Conservation (phyloP, 2,329 filamentous ascomycete species). For the Venturia carpophila region DNA sequence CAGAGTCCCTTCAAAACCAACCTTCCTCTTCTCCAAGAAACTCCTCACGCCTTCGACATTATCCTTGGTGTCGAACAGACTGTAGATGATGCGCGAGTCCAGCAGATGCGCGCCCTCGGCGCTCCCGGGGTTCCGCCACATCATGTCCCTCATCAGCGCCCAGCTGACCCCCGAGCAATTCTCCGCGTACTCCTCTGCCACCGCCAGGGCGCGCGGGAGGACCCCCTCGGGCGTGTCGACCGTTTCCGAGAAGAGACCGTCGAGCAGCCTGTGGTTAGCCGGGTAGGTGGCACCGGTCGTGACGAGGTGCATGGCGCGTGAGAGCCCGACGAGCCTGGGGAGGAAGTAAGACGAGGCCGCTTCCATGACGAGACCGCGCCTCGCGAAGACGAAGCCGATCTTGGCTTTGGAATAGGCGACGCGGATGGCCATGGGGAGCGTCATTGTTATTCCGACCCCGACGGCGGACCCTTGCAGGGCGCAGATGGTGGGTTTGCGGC, state of each 20-base stretch:
- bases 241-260: constrained; percentile 58
- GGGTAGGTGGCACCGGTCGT: constrained; percentile 59
- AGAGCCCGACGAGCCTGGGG: constrained; percentile 58
- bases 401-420: constrained; percentile 50
- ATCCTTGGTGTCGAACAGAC: constrained; percentile 52
- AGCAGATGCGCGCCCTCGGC: constrained; percentile 64
- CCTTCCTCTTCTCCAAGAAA: constrained; percentile 62
- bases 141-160: constrained; percentile 62
- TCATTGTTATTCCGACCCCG: constrained; percentile 53
- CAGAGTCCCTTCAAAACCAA: constrained; percentile 54
- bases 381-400: constrained; percentile 66
- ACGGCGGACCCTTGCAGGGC: constrained; percentile 51
- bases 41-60: constrained; percentile 59
- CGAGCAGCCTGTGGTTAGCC: constrained; percentile 43
- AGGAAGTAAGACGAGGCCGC: constrained; percentile 65
- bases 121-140: constrained; percentile 51
- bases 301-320: constrained; percentile 55
- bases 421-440: constrained; percentile 49
- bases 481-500: constrained; percentile 49
- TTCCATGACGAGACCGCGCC: constrained; percentile 64
- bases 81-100: constrained; percentile 57
- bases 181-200: constrained; percentile 58
- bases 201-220: constrained; percentile 54
- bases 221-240: constrained; percentile 52
- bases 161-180: constrained; percentile 59